Evolutionary conservation across 192 early-diverging fungal genomes (phyloP), one percentile per base, ranked within the genome.

Genomic region (Rhizoclosmatium globosum): DNA sequence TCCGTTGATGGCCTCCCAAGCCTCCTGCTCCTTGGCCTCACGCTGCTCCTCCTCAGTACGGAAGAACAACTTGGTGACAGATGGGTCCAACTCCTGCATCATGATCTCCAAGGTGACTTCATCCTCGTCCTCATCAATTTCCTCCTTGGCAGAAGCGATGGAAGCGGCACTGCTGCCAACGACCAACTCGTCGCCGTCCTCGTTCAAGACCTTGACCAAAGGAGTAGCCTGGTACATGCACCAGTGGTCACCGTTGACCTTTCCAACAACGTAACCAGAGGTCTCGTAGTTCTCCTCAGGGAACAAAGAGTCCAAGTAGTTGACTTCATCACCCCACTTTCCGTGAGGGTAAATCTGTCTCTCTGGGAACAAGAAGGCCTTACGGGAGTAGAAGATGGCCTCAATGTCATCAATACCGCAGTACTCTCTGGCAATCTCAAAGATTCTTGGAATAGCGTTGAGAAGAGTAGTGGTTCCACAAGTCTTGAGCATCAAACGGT

Each of bases 391-490:
- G 74, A 99, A 99, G 21, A 95, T 76, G 64, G 95, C 91, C 83
- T 92, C 92, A 50, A 96, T 85, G 62, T 89, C 89, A 68, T 87
- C 83, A 19, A 94, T 80, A 6, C 89, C 87, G 67, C 88, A 93
- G 68, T 85, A 84, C 60, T 86, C 83, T 42, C 84, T 79, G 2
- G 94, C 96, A 81, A 97, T 94, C 70, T 94, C 89, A 15, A 99
- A 81, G 59, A 99, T 93, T 65, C 91, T 85, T 48, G 95, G 94
- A 64, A 99, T 81, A 45, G 97, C 94, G 76, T 93, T 88, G 81
- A 99, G 83, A 41, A 99, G 85, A 9, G 95, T 97, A 23, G 97
- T 99, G 11, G 97, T 98, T 21, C 97, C 97, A 85, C 97, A 99
- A 13, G 97, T 99, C 88, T 99, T 99, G 71, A 99, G 86, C 61